phyloP scores from a whole-genome alignment of 2,329 filamentous ascomycete genomes.

The Lecanicillium sp. region DNA sequence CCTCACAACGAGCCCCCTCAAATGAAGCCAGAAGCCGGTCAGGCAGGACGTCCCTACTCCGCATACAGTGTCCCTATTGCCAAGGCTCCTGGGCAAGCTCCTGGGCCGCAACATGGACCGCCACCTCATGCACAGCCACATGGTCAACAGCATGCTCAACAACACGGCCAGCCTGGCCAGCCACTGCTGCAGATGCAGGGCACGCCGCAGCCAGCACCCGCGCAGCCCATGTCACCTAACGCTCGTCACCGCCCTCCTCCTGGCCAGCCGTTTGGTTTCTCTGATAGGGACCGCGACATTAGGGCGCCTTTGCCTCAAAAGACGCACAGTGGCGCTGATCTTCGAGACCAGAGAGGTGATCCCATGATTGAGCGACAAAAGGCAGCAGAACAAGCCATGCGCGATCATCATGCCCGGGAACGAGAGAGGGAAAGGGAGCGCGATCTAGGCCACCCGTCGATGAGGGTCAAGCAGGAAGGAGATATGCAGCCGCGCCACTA shows the following conservation, averaged over 20 bases:
- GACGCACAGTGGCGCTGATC: conserved; percentile 23
- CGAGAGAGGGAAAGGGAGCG: conserved; percentile 17
- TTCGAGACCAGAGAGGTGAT: conserved; percentile 23
- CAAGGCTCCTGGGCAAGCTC: conserved; percentile 27
- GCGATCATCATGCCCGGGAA: conserved; percentile 17
- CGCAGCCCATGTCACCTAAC: conserved; percentile 40
- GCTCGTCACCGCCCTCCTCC: conserved; percentile 36
- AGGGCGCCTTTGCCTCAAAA: conserved; percentile 34
- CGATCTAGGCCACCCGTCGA: conserved; percentile 13
- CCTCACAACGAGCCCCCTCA: conserved; percentile 35
- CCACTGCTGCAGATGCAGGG: conserved; percentile 27
- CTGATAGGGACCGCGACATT: conserved; percentile 33
- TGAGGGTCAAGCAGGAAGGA: conserved; percentile 42
- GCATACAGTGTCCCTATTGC: conserved; percentile 40
- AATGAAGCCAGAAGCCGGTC: conserved; percentile 35
- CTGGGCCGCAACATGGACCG: conserved; percentile 20
- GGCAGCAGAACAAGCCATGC: conserved; percentile 21
- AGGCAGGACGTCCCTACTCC: conserved; percentile 26
- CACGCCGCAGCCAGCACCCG: conserved; percentile 24
- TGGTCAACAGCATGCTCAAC: too few species aligned
- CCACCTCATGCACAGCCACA: too few species aligned
- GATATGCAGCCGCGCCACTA: conserved; percentile 34
- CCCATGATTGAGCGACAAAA: conserved; percentile 27
- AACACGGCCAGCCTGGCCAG: too few species aligned
- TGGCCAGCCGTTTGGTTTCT: conserved; percentile 33